Base-by-base conservation (phyloP, 2,329 filamentous ascomycete genomes). In the Diplodia scrobiculata region DNA sequence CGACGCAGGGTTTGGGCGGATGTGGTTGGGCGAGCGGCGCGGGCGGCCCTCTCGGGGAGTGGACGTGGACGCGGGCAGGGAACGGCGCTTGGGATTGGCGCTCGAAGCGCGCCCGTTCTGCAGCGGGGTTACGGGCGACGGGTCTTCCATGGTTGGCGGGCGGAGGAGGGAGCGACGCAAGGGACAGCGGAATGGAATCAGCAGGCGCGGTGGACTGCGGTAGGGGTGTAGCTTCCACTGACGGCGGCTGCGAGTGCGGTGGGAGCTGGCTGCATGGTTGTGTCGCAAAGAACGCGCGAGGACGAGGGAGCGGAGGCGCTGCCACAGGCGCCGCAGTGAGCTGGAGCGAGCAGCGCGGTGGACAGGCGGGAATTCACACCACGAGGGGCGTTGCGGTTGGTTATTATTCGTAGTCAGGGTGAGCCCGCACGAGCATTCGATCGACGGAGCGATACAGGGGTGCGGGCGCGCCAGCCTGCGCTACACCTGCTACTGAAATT, bases 1-100 rank as follows among this genome's bases (percentile, higher is more conserved):
- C 58, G 86, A 86, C 14, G 85, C 73, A 32, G 74, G 71, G 63
- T 76, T 73, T 36, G 74, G 70, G 68, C 75, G 77, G 62, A 79
- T 70, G 69, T 74, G 73, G 71, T 76, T 76, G 10, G 76, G 68
- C 32, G 76, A 70, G 68, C 72, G 74, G 65, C 73, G 74, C 5
- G 55, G 29, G 19, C 41, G 14, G 69, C 66, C 67, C 71, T 70
- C 32, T 67, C 63, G 25, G 11, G 55, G 14, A 17, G 65, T n/a
- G 14, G 65, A 41, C 14, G 68, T 27, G 14, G 71, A 67, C 21
- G 71, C 68, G 21, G 74, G 72, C 41, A 73, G 71, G 63, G 74
- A 75, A 67, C 70, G 69, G 52, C 72, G 72, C 34, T 41, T 65
- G 17, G 45, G 63, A 34, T 50, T 55, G 36, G 63, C 27, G 52